phyloP scores from a whole-genome alignment of 2,329 filamentous ascomycete species.

The Fusarium tuaranense region DNA sequence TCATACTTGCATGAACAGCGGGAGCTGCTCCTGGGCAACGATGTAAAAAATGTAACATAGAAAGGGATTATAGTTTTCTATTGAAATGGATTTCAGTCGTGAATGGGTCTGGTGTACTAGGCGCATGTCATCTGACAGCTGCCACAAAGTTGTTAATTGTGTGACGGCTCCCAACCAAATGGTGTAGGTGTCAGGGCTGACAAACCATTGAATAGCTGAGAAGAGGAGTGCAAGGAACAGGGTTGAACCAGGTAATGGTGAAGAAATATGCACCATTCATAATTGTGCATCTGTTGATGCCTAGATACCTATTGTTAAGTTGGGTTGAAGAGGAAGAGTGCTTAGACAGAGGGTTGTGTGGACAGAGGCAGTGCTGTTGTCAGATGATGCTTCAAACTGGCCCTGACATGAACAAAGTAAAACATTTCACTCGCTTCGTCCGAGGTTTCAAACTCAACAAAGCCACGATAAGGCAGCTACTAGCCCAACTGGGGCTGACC shows the following conservation, averaged over 20 bases:
- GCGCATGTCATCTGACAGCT: background rate
- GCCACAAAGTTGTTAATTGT: background rate
- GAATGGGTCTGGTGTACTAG: background rate
- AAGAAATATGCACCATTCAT: background rate
- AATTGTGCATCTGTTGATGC: background rate
- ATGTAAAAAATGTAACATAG: slow-evolving; percentile 45
- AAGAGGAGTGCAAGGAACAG: background rate
- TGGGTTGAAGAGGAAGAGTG: background rate
- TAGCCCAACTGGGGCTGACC: background rate
- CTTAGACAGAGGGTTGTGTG: background rate
- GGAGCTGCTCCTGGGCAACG: slow-evolving; percentile 23
- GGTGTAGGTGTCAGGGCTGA: background rate
- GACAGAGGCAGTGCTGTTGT: background rate
- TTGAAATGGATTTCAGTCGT: slow-evolving; percentile 11
- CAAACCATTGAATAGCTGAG: background rate
- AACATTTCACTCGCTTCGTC: background rate
- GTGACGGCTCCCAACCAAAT: slow-evolving; percentile 3
- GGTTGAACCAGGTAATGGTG: background rate
- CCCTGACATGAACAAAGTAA: background rate
- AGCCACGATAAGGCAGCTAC: slow-evolving; percentile 17
- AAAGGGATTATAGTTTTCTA: slow-evolving; percentile 20
- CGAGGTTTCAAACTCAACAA: slow-evolving; percentile 23
- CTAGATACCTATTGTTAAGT: background rate
- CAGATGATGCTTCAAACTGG: background rate
- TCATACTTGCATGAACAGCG: slow-evolving; percentile 17